Conservation (phyloP, 108 stramenopile genomes). For the Skeletonema marinoi region DNA sequence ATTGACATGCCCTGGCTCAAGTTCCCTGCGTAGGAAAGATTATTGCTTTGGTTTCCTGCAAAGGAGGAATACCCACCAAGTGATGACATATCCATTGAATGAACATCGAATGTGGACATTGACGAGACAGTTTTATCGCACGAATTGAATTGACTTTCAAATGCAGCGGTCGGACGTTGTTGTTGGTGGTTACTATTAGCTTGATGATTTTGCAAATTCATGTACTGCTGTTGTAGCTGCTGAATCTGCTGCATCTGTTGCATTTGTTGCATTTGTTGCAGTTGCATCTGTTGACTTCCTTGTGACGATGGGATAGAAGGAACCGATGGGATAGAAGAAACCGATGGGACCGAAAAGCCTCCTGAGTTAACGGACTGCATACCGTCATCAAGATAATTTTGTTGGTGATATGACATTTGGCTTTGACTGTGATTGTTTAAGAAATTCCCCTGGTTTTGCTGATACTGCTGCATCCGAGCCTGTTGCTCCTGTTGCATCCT, state of each 20-base stretch:
- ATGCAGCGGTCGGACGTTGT: constrained; percentile 2
- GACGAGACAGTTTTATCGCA: constrained; percentile 44
- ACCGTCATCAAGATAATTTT: not conserved
- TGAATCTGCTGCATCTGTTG: constrained; percentile 8
- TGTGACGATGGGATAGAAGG: not conserved
- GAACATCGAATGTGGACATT: constrained; percentile 31
- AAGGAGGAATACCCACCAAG: constrained; percentile 37
- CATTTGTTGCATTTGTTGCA: constrained; percentile 16
- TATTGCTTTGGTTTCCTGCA: not conserved
- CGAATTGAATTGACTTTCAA: constrained; percentile 25
- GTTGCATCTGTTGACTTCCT: constrained; percentile 8
- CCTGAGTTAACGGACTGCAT: not conserved
- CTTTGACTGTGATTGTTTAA: not conserved
- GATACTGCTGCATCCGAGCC: constrained; percentile 12
- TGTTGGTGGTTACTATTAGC: constrained; percentile 7
- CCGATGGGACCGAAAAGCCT: not conserved
- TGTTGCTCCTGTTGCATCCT: constrained; percentile 18
- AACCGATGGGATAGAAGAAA: not conserved
- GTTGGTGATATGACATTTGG: not conserved
- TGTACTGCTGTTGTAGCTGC: constrained; percentile 10
- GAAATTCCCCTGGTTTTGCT: not conserved
- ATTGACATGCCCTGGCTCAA: constrained; percentile 4
- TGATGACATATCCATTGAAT: constrained; percentile 43
- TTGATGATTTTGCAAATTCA: constrained; percentile 10
- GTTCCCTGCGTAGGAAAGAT: not conserved